phyloP scores from a whole-genome alignment of 352 stramenopile species.

The Phytophthora cryptogea region DNA sequence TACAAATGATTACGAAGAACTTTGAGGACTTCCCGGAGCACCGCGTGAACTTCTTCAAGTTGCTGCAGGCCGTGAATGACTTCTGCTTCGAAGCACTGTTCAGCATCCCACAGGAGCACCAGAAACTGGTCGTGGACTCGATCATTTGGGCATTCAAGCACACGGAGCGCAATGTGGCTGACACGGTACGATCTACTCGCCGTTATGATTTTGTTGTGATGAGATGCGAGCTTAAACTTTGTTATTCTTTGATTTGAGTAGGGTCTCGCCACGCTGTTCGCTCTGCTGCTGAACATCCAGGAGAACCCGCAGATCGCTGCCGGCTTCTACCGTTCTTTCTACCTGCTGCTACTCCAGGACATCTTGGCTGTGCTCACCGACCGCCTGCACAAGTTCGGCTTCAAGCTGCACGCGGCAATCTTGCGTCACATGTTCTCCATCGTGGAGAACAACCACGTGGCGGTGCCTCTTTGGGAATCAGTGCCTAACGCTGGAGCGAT shows the following conservation, averaged over 20 bases:
- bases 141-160: slow-evolving; percentile 99
- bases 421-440: slow-evolving; percentile 98
- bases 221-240: slow-evolving; percentile 1
- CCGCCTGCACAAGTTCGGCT: slow-evolving; percentile 98
- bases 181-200: slow-evolving; percentile 77
- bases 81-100: slow-evolving; percentile 98
- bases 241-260: slow-evolving; percentile 27
- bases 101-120: slow-evolving; percentile 95
- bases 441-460: slow-evolving; percentile 96
- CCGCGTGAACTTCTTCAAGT: slow-evolving; percentile 98
- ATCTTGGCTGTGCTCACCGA: slow-evolving; percentile 98
- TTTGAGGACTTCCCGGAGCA: slow-evolving; percentile 99
- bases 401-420: slow-evolving; percentile 98
- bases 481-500: slow-evolving; percentile 68
- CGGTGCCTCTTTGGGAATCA: slow-evolving; percentile 95
- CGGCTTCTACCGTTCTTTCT: slow-evolving; percentile 98
- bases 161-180: slow-evolving; percentile 98
- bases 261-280: slow-evolving; percentile 96
- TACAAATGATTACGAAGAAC: slow-evolving; percentile 99
- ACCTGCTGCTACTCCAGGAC: slow-evolving; percentile 93
- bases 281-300: slow-evolving; percentile 96
- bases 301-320: slow-evolving; percentile 94
- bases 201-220: not conserved
- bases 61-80: slow-evolving; percentile 94
- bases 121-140: slow-evolving; percentile 99